Conservation (phyloP, 495 filamentous ascomycete genomes). For the Hyphodiscus hymeniophilus region DNA sequence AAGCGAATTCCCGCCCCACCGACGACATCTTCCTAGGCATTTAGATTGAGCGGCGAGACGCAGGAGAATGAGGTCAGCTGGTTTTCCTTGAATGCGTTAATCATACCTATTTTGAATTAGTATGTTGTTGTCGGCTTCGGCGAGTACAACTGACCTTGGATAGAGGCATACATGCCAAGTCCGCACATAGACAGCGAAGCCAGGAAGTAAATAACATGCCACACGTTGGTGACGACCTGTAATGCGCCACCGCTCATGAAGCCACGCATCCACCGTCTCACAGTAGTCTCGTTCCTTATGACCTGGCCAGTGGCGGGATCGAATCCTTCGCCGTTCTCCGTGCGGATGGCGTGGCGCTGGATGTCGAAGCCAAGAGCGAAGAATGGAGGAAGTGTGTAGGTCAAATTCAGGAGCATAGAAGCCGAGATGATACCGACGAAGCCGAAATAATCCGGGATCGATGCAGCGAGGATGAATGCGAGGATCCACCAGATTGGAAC, state of each 20-base stretch:
- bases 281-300: conserved; percentile 20
- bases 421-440: conserved; percentile 25
- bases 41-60: not conserved
- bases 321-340: conserved; percentile 32
- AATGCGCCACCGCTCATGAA: conserved; percentile 19
- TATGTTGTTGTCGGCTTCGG: not conserved
- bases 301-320: conserved; percentile 36
- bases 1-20: no score
- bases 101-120: conserved; percentile 9
- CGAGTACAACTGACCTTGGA: conserved; percentile 8
- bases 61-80: conserved; percentile 1
- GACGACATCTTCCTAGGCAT: no score
- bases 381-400: conserved; percentile 26
- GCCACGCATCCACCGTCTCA: conserved; percentile 32
- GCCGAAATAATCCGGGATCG: conserved; percentile 34
- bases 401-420: conserved; percentile 11
- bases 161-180: conserved; percentile 13
- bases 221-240: conserved; percentile 8
- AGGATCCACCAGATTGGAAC: conserved; percentile 50
- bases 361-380: conserved; percentile 37
- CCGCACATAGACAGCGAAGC: conserved; percentile 15
- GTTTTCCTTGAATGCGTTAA: conserved; percentile 4
- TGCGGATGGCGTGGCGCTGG: conserved; percentile 31
- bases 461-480: conserved; percentile 42
- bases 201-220: conserved; percentile 13